Percentiles rank a stretch among this genome's conserved stretches.
phyloP scores from a whole-genome alignment of 2,329 filamentous ascomycete species.

The Ilyonectria destructans region DNA sequence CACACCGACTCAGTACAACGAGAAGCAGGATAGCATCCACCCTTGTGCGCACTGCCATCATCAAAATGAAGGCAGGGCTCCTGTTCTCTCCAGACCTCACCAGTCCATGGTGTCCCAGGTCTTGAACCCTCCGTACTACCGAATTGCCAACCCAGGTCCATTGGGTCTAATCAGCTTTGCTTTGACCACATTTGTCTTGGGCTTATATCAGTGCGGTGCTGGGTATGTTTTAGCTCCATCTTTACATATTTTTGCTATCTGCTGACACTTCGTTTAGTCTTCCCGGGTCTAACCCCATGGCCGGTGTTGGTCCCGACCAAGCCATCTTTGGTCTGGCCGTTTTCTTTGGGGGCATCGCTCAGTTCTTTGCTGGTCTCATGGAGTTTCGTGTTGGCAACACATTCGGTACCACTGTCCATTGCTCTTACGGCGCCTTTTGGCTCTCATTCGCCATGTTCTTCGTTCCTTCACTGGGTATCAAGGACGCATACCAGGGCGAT shows the following conservation, averaged over 20 bases:
- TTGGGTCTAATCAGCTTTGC: constrained; percentile 76
- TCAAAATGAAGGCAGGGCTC: constrained; percentile 34
- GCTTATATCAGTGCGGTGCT: constrained; percentile 62
- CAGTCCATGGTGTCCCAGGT: constrained; percentile 57
- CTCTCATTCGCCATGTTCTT: constrained; percentile 73
- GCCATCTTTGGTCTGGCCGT: constrained; percentile 56
- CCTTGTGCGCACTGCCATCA: constrained; percentile 36
- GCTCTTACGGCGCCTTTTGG: constrained; percentile 76
- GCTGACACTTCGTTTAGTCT: constrained; percentile 46
- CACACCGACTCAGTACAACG: constrained; percentile 46
- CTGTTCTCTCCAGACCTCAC: constrained; percentile 44
- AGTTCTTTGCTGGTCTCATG: constrained; percentile 77
- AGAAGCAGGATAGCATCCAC: constrained; percentile 40
- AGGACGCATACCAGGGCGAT: constrained; percentile 59
- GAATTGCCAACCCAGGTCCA: constrained; percentile 73
- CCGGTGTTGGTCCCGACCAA: constrained; percentile 54
- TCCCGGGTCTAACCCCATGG: constrained; percentile 53
- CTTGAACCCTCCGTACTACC: constrained; percentile 55
- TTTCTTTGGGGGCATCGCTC: constrained; percentile 77
- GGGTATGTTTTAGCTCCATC: constrained; percentile 59
- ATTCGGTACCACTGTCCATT: constrained; percentile 74
- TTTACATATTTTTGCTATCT: neutral
- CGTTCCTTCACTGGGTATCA: constrained; percentile 67
- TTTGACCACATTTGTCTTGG: constrained; percentile 76
- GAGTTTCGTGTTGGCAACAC: constrained; percentile 72